Conservation (phyloP, 192 early-diverging fungal species). For the Dissophora ornata region DNA sequence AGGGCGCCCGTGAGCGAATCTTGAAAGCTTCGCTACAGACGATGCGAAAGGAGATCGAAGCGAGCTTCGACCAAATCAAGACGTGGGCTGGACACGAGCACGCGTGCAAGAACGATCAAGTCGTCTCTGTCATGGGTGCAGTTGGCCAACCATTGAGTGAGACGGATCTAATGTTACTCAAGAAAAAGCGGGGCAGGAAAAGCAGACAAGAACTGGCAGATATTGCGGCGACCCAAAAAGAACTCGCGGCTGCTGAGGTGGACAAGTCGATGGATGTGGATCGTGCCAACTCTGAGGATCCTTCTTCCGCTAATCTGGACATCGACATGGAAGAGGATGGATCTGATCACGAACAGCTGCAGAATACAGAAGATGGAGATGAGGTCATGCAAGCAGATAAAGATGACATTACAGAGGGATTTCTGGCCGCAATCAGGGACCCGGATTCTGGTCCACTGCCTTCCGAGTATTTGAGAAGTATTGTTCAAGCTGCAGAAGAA, state of each 20-base stretch:
- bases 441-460: slow-evolving; percentile 6
- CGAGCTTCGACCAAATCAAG: slow-evolving; percentile 21
- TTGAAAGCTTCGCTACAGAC: slow-evolving; percentile 37
- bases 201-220: slow-evolving; percentile 49
- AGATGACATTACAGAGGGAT: neutral
- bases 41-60: slow-evolving; percentile 48
- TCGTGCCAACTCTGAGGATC: neutral
- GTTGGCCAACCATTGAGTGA: slow-evolving; percentile 34
- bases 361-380: neutral
- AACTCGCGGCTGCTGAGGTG: slow-evolving; percentile 8
- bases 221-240: slow-evolving; percentile 39
- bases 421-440: slow-evolving; percentile 1
- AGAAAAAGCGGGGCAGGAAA: slow-evolving; percentile 42
- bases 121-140: slow-evolving; percentile 24
- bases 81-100: slow-evolving; percentile 24
- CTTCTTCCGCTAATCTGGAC: neutral
- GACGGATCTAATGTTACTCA: slow-evolving; percentile 19
- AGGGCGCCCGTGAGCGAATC: slow-evolving; percentile 33
- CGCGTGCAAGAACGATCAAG: slow-evolving; percentile 15
- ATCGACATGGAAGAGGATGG: slow-evolving; percentile 18
- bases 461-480: slow-evolving; percentile 19
- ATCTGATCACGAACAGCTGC: slow-evolving; percentile 10
- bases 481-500: slow-evolving; percentile 19
- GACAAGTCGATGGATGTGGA: slow-evolving; percentile 28
- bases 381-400: neutral